Conservation (phyloP, 2,329 filamentous ascomycete species). For the Plenodomus lindquistii region DNA sequence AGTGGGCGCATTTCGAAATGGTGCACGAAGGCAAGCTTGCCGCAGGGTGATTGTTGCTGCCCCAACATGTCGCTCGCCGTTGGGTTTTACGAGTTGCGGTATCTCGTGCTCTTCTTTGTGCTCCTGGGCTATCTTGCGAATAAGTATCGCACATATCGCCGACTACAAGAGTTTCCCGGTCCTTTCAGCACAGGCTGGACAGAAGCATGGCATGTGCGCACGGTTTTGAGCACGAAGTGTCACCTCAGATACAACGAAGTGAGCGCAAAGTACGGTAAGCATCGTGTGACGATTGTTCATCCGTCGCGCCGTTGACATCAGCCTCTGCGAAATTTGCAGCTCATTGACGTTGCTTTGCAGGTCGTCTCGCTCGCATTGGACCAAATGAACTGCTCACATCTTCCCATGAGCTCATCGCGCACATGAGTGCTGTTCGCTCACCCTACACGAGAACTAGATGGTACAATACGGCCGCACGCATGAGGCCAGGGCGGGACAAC, state of each 20-base stretch:
- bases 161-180: constrained; percentile 24
- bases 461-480: constrained; percentile 41
- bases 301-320: too few relatives aligned
- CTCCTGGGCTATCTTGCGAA: constrained; percentile 8
- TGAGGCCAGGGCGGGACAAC: constrained; percentile 57
- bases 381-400: constrained; percentile 54
- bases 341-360: constrained; percentile 14
- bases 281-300: not conserved
- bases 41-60: too few relatives aligned
- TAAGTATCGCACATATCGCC: constrained; percentile 17
- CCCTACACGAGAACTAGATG: constrained; percentile 44
- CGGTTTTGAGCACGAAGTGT: constrained; percentile 15
- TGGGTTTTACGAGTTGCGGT: constrained; percentile 12
- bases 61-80: constrained; percentile 8
- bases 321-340: not conserved
- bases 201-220: constrained; percentile 24
- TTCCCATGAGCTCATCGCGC: constrained; percentile 50
- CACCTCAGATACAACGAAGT: constrained; percentile 26
- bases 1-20: too few relatives aligned
- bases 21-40: too few relatives aligned
- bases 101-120: constrained; percentile 8
- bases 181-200: constrained; percentile 28
- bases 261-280: constrained; percentile 29
- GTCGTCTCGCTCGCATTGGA: constrained; percentile 48
- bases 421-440: constrained; percentile 47